Evolutionary conservation across 352 stramenopile genomes (phyloP).

Genomic region (Phytopythium delawarense): DNA sequence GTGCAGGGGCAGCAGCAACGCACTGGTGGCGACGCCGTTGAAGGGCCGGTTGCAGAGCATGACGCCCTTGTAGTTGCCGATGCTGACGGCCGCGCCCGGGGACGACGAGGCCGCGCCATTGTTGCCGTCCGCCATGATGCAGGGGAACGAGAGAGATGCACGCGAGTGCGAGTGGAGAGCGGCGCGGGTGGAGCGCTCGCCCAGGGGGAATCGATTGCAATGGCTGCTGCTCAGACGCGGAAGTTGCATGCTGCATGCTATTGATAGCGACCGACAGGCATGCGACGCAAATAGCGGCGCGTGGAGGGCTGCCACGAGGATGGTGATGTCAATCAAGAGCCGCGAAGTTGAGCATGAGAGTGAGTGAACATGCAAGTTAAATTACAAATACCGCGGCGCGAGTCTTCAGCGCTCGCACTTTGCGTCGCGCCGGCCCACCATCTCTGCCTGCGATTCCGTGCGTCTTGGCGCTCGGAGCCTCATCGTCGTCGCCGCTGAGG

Average conservation of each 20-base stretch:
- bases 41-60: conserved; percentile 95
- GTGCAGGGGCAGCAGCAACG: not conserved
- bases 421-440: not conserved
- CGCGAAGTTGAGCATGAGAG: too few relatives aligned
- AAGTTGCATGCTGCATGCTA: not conserved
- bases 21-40: conserved; percentile 81
- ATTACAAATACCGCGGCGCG: not conserved
- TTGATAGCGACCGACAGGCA: too few relatives aligned
- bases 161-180: not conserved
- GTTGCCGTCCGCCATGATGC: conserved; percentile 22
- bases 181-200: not conserved
- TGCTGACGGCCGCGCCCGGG: conserved; percentile 59
- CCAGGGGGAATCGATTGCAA: not conserved
- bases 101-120: conserved; percentile 17
- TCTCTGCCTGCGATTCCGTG: not conserved
- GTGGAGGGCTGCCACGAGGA: too few relatives aligned
- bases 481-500: conserved; percentile 1
- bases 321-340: not conserved
- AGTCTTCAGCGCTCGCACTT: not conserved
- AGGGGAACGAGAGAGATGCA: not conserved
- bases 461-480: conserved; percentile 9
- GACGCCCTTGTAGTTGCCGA: conserved; percentile 95
- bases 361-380: not conserved
- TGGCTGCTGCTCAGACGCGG: not conserved
- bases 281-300: too few relatives aligned